Conservation (phyloP, 2,329 filamentous ascomycete species). For the Lasiodiplodia hormozganensis region DNA sequence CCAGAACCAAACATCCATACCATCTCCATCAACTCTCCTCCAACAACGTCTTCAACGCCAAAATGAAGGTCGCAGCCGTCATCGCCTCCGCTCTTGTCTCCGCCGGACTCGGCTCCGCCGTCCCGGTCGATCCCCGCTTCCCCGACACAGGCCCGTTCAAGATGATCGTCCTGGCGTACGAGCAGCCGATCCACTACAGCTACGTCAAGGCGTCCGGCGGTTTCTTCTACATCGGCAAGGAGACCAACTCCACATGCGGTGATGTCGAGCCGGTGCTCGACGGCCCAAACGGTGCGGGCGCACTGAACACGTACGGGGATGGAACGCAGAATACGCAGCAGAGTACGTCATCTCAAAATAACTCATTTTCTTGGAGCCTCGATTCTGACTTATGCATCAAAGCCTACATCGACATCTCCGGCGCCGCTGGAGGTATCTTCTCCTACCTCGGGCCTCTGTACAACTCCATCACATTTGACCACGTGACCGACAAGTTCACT, state of each 20-base stretch:
- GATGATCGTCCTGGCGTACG: background rate
- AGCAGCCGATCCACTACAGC: conserved; percentile 16
- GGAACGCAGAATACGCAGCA: conserved; percentile 8
- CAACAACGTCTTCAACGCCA: background rate
- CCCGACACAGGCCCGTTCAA: conserved; percentile 9
- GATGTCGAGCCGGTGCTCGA: background rate
- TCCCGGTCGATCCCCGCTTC: conserved; percentile 15
- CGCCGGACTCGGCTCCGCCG: background rate
- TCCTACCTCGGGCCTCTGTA: conserved; percentile 4
- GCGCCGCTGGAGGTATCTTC: conserved; percentile 5
- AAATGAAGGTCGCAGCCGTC: conserved; percentile 19
- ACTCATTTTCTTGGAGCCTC: no score
- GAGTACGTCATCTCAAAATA: background rate
- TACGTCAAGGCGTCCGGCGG: conserved; percentile 10
- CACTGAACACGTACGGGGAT: background rate
- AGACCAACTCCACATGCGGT: conserved; percentile 14
- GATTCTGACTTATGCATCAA: background rate
- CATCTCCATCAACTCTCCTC: background rate
- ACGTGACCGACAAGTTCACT: conserved; percentile 7
- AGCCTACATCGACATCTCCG: conserved; percentile 18
- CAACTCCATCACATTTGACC: background rate
- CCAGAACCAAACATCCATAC: background rate
- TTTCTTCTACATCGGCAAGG: conserved; percentile 18
- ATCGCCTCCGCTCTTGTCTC: conserved; percentile 3
- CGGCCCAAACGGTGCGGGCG: background rate